Conservation (phyloP, 2,329 filamentous ascomycete genomes). For the Scopulariopsis brevicaulis region DNA sequence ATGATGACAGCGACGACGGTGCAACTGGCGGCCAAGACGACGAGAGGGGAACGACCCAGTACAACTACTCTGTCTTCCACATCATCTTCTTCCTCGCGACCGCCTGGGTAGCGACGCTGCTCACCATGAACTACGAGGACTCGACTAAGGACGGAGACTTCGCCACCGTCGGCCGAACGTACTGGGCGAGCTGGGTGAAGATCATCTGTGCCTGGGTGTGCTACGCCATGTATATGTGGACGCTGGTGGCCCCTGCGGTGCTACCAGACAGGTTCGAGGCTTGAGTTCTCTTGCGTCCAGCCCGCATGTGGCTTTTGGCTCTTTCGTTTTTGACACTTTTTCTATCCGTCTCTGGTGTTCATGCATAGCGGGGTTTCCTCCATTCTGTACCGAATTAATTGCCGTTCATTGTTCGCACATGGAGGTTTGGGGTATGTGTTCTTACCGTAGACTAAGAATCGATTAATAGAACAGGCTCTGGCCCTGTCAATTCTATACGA, state of each 20-base stretch:
- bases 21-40: slow-evolving; percentile 65
- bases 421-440: not conserved
- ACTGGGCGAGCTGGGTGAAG: slow-evolving; percentile 98
- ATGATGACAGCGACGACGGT: slow-evolving; percentile 50
- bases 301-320: not conserved
- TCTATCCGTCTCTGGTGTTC: not conserved
- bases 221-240: slow-evolving; percentile 91
- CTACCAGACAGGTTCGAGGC: slow-evolving; percentile 81
- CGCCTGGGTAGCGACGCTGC: slow-evolving; percentile 85
- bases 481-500: not conserved
- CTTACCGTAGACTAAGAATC: slow-evolving; percentile 8
- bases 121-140: slow-evolving; percentile 63
- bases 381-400: not conserved
- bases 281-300: slow-evolving; percentile 44
- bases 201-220: slow-evolving; percentile 96
- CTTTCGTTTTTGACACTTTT: not conserved
- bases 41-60: slow-evolving; percentile 80
- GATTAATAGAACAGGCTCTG: slow-evolving; percentile 5
- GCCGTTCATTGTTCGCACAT: too few relatives aligned
- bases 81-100: slow-evolving; percentile 96
- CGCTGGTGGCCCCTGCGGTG: slow-evolving; percentile 73
- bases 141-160: slow-evolving; percentile 61
- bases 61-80: slow-evolving; percentile 94
- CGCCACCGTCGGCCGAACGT: slow-evolving; percentile 84
- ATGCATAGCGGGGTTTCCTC: not conserved